Conservation (phyloP, 2,329 filamentous ascomycete genomes). For the Beauveria brongniartii region DNA sequence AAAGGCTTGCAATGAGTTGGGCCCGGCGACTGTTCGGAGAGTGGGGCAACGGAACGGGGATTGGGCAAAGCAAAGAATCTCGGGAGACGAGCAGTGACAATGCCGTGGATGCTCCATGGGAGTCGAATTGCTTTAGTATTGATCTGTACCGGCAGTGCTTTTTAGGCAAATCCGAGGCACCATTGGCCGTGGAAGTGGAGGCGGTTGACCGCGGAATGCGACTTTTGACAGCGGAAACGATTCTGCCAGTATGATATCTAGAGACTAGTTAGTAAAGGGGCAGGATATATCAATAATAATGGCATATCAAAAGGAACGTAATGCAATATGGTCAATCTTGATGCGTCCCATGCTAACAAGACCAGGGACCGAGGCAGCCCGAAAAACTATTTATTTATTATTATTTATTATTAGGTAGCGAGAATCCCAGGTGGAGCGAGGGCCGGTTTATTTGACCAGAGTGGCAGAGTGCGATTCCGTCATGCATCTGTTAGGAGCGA, state of each 20-base stretch:
- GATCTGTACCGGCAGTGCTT: no score
- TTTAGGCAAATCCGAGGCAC: no score
- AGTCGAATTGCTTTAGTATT: no score
- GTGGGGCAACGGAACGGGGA: background rate
- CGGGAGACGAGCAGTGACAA: background rate
- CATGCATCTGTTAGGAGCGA: conserved; percentile 1
- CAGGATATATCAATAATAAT: no score
- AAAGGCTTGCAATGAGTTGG: background rate
- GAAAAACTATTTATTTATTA: background rate
- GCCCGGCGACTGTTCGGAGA: background rate
- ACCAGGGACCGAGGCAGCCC: background rate
- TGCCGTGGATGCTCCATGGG: background rate
- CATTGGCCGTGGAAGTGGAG: no score
- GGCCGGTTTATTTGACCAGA: background rate
- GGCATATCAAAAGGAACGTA: no score
- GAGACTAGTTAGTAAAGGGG: no score
- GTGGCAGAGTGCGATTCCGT: background rate
- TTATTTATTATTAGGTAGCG: background rate
- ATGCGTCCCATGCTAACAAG: background rate
- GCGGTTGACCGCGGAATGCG: no score
- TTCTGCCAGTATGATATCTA: no score
- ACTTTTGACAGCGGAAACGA: no score
- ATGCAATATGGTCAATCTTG: no score
- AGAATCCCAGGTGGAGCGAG: background rate
- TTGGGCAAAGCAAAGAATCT: background rate